phyloP scores from a whole-genome alignment of 2,329 filamentous ascomycete species.

The Hypoxylon sp. region DNA sequence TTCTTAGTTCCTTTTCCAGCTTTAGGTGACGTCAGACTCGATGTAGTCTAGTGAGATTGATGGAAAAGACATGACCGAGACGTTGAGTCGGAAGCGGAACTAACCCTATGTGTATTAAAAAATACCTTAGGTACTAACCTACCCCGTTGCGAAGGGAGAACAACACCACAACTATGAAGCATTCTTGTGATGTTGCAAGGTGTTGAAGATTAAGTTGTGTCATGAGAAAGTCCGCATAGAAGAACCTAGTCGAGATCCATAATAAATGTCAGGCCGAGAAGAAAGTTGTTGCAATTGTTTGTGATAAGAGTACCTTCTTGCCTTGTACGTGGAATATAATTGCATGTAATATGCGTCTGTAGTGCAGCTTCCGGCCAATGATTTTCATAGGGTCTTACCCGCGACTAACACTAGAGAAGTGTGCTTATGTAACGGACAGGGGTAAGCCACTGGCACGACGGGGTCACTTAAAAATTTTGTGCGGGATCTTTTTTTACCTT shows the following conservation, averaged over 20 bases:
- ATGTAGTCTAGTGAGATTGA: conserved; percentile 10
- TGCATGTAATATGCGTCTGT: too few relatives aligned
- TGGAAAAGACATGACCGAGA: too few relatives aligned
- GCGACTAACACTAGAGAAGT: not conserved
- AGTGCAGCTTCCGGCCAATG: conserved; percentile 6
- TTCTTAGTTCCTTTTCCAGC: conserved; percentile 5
- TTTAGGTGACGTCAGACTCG: conserved; percentile 29
- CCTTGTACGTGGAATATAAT: too few relatives aligned
- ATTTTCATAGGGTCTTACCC: conserved; percentile 10
- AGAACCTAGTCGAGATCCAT: not conserved
- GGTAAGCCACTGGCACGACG: not conserved
- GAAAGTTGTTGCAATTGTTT: not conserved
- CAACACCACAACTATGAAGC: too few relatives aligned
- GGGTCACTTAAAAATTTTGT: conserved; percentile 9
- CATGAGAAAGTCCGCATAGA: conserved; percentile 5
- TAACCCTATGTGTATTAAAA: too few relatives aligned
- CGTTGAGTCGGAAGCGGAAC: too few relatives aligned
- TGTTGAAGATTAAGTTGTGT: too few relatives aligned
- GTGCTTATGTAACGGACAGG: conserved; percentile 6
- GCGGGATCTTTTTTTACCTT: conserved; percentile 10
- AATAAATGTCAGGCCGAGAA: conserved; percentile 4
- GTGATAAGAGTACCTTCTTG: too few relatives aligned
- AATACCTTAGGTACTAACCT: too few relatives aligned
- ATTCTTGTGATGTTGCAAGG: too few relatives aligned
- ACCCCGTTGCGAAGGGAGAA: too few relatives aligned